Base-by-base conservation (phyloP, 192 early-diverging fungal species). In the Coemansia sp. region DNA sequence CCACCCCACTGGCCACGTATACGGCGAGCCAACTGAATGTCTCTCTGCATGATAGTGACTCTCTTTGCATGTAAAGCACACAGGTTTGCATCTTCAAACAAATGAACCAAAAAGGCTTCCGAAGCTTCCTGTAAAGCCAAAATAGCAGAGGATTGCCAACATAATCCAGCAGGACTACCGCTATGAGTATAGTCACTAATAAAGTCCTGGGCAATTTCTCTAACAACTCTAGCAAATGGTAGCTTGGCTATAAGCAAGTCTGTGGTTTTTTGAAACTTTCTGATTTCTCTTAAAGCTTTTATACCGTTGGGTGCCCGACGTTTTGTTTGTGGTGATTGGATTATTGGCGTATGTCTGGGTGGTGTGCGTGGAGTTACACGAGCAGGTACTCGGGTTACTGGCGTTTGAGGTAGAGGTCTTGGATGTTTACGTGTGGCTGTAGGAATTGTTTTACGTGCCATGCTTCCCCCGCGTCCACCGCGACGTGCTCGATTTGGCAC, bases 21-120 rank as follows among this genome's bases (percentile, higher is more conserved):
- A 25, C 93, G 80, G 37, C 90, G 69, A 6, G 93, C 93, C 24
- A 95, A 79, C 57, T 94, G 90, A 34, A 95, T 92, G 58, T 95
- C 93, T 36, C 86, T 82, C 44, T 88, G 86, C 93, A 92, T 92
- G 27, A 95, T 79, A 4, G 93, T 95, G 8, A 95, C 93, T 6
- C 93, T 78, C 61, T 93, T 93, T n/a, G 91, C 93, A 49, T 95
- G 93, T 46, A 95, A 87, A 0, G 93, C 93, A 46, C 90, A 93
- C 20, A 95, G 70, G 57, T 95, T 95, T 18, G 92, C 85, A 55
- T 94, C 92, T 64, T 95, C 91, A 67, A 92, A 90, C 46, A 91
- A 58, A 64, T 89, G 89, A 5, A 92, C 86, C 66, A 91, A 47
- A 58, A 79, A 96, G 15, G 86, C 86, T 62, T 91, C 91, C 2